phyloP scores from a whole-genome alignment of 345 rosid genomes.

The Noccaea caerulescens region DNA sequence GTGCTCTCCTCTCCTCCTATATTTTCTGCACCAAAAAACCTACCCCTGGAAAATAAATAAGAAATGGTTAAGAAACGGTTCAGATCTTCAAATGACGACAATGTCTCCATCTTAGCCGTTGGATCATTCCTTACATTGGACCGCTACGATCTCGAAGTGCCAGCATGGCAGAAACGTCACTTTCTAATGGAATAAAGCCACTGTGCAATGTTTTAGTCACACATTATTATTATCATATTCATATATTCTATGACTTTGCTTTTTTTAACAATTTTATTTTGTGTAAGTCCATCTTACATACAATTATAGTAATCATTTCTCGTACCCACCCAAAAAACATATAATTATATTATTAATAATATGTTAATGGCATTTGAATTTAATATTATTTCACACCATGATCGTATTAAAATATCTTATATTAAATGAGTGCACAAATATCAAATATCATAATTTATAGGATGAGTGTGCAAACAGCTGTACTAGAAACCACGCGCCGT shows the following conservation, averaged over 20 bases:
- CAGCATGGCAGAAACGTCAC: slow-evolving; percentile 58
- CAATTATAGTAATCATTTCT: neutral
- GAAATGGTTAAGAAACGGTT: slow-evolving; percentile 43
- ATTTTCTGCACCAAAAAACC: slow-evolving; percentile 28
- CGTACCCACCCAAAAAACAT: slow-evolving; percentile 27
- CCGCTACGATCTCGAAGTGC: slow-evolving; percentile 42
- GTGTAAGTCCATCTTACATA: neutral
- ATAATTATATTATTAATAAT: neutral
- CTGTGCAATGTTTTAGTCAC: slow-evolving; percentile 46
- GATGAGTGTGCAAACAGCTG: slow-evolving; percentile 7
- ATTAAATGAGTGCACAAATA: neutral
- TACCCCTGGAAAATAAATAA: slow-evolving; percentile 17
- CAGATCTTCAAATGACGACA: slow-evolving; percentile 33
- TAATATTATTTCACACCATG: slow-evolving; percentile 24
- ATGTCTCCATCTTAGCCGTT: slow-evolving; percentile 27
- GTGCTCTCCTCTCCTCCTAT: slow-evolving; percentile 22
- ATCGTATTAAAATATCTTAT: neutral
- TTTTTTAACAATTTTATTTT: neutral
- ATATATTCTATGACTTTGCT: slow-evolving; percentile 34
- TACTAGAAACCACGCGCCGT: slow-evolving; percentile 21
- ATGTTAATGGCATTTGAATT: slow-evolving; percentile 10
- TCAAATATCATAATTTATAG: neutral
- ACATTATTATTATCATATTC: slow-evolving; percentile 31
- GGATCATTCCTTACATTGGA: slow-evolving; percentile 11
- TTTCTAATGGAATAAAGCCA: slow-evolving; percentile 49